Conservation (phyloP, 148 eudicot species). For the Pouteria glomerata region DNA sequence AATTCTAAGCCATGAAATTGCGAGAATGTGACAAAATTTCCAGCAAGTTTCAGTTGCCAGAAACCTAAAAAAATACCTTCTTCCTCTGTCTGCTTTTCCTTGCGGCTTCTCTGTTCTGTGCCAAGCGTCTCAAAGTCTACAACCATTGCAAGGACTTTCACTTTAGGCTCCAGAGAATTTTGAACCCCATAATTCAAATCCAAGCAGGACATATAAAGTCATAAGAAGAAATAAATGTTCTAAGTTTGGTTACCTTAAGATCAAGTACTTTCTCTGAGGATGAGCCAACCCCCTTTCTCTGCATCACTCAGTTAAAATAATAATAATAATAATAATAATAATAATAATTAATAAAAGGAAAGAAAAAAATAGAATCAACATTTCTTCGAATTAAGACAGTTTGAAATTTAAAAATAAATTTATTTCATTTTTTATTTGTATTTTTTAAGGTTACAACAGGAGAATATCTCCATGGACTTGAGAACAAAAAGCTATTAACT, state of each 20-base stretch:
- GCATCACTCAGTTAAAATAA: too few species aligned
- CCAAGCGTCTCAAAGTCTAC: conserved; percentile 76
- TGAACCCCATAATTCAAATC: not conserved
- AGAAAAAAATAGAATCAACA: not conserved
- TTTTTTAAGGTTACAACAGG: too few species aligned
- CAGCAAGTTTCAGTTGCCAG: not conserved
- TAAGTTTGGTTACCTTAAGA: conserved; percentile 51
- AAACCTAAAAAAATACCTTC: conserved; percentile 35
- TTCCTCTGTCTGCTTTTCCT: conserved; percentile 80
- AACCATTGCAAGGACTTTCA: not conserved
- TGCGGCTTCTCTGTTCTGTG: conserved; percentile 94
- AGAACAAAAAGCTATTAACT: too few species aligned
- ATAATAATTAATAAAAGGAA: too few species aligned
- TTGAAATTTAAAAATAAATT: not conserved
- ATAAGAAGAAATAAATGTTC: not conserved
- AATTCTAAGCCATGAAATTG: not conserved
- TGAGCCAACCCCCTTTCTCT: conserved; percentile 58
- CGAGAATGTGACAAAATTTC: not conserved
- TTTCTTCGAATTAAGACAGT: not conserved
- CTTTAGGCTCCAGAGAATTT: not conserved
- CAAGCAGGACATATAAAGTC: not conserved
- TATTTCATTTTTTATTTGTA: too few species aligned
- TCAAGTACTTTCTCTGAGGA: conserved; percentile 65
- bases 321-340: too few species aligned
- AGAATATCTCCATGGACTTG: too few species aligned